These are phyloP conservation scores for Chalara sp. DNA, from an alignment of 2,329 filamentous ascomycete genomes.

Conservation along the genomic window DNA sequence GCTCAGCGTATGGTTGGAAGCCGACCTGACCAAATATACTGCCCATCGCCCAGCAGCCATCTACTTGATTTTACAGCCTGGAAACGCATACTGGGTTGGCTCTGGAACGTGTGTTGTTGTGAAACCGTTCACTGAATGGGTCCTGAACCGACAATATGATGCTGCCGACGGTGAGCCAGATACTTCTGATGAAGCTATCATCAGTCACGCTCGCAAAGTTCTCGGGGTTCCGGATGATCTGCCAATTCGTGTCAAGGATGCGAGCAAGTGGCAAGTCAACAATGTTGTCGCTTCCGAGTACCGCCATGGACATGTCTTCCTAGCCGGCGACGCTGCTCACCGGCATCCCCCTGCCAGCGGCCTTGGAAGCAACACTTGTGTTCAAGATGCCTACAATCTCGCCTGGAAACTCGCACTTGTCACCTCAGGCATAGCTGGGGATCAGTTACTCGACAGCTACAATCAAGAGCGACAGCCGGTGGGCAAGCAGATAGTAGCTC, in stretches of 20 bases:
- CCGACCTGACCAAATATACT: no score
- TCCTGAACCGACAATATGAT: no score
- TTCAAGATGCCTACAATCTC: constrained; percentile 49
- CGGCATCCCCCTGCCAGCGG: constrained; percentile 52
- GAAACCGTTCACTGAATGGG: constrained; percentile 48
- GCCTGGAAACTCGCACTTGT: constrained; percentile 50
- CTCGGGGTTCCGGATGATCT: constrained; percentile 30
- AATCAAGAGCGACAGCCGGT: constrained; percentile 42
- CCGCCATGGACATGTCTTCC: constrained; percentile 22
- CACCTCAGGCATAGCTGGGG: constrained; percentile 30
- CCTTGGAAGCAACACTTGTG: constrained; percentile 51
- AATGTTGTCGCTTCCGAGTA: constrained; percentile 54
- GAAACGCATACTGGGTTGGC: constrained; percentile 31
- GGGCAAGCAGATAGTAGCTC: constrained; percentile 38
- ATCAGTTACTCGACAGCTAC: constrained; percentile 36
- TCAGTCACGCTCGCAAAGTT: no score
- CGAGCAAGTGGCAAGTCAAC: constrained; percentile 54
- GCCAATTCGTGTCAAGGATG: constrained; percentile 41
- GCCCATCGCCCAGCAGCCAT: no score
- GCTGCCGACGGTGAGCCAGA: no score
- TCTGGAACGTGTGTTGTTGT: constrained; percentile 40
- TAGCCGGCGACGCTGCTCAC: constrained; percentile 46
- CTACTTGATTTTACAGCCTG: no score
- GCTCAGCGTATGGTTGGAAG: no score
- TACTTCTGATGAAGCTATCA: no score